Evolutionary conservation across 2,329 filamentous ascomycete species (phyloP).

Genomic region (Exophiala dermatitidis): DNA sequence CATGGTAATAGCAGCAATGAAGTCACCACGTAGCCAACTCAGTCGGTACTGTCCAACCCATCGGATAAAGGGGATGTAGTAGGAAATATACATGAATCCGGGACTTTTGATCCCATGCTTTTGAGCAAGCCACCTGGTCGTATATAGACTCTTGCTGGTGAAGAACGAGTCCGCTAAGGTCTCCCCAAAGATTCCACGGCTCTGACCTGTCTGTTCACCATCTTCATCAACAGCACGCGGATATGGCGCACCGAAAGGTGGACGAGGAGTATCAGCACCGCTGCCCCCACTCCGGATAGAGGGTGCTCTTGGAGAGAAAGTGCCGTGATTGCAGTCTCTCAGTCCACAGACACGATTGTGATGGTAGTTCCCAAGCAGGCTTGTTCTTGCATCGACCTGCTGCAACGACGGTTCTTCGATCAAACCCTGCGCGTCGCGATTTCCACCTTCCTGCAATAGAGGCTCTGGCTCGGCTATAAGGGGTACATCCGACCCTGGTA

Average conservation of each 20-base stretch:
- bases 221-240: constrained; percentile 20
- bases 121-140: constrained; percentile 63
- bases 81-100: constrained; percentile 76
- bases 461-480: constrained; percentile 17
- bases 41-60: constrained; percentile 85
- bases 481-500: constrained; percentile 4
- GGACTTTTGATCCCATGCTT: constrained; percentile 67
- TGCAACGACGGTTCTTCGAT: constrained; percentile 20
- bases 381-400: constrained; percentile 32
- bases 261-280: constrained; percentile 24
- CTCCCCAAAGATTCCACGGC: constrained; percentile 38
- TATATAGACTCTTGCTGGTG: constrained; percentile 49
- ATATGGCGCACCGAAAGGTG: constrained; percentile 26
- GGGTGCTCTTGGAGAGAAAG: constrained; percentile 62
- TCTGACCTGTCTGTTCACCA: constrained; percentile 21
- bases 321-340: constrained; percentile 60
- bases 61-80: constrained; percentile 85
- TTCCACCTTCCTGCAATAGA: constrained; percentile 5
- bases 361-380: constrained; percentile 37
- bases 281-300: constrained; percentile 41
- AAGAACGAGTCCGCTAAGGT: constrained; percentile 40
- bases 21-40: constrained; percentile 75
- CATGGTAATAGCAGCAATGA: constrained; percentile 85
- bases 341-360: constrained; percentile 35
- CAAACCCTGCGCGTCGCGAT: constrained; percentile 6